Evolutionary conservation across 352 stramenopile genomes (phyloP), one percentile per base, ranked within the genome.

Genomic region (Phytophthora podocarpi): DNA sequence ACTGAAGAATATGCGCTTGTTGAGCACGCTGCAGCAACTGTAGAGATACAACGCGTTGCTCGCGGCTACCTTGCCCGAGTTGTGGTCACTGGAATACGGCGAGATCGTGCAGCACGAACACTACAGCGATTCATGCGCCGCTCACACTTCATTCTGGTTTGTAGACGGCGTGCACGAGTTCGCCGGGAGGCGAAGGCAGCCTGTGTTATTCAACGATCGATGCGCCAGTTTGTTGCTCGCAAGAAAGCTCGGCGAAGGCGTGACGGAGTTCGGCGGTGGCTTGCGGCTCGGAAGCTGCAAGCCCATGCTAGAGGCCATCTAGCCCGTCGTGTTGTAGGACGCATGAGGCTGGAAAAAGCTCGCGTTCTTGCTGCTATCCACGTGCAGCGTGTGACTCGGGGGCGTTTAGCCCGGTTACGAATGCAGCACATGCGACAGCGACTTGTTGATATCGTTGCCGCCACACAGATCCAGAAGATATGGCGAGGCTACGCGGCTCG

Each of bases 241-340:
- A 48, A 10, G 35, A 62, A 48, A 28, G 43, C 48, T 43, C 49
- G 36, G 12, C 51, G 63, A 20, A 42, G 63, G 40, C 63, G 49
- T n/a, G n/a, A 61, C 41, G 35, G 63, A 21, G 31, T 85, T 16
- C 57, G 32, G 6, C 59, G 68, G 18, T 87, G 79, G 74, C 51
- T 85, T 21, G 37, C 47, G 28, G 73, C 74, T 45, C 63, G 72
- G 1, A 67, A 56, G 15, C 59, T 91, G 31, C 82, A 89, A 51
- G 47, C 75, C 1, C 55, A 72, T 13, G 76, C 68, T n/a, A 65
- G 79, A 28, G 75, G 75, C 0, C 36, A 77, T 52, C 35, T 58
- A n/a, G 79, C 64, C 1, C 68, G 79, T 4, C 13, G 24, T 6
- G 1, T 49, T 9, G 71, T 52, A 7, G 5, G 15, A 0, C 10